Evolutionary conservation across 345 rosid genomes (phyloP), one percentile per base, ranked within the genome.

Genomic region (Anacardium occidentale): DNA sequence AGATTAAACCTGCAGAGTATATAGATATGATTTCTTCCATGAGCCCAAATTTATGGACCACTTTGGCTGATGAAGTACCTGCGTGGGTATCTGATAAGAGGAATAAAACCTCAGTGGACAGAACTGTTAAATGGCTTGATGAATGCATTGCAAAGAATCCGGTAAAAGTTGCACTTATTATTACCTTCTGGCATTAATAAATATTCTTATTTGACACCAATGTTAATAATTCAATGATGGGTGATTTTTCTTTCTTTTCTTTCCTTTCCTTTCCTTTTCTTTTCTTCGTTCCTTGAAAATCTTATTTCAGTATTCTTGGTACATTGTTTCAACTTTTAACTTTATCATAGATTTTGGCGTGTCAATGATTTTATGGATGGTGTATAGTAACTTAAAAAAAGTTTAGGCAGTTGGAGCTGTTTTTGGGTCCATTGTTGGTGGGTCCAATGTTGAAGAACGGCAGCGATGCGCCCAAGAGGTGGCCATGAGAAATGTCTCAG

Each of bases 1-100:
- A 89, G 97, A 59, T 91, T 72, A 87, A 86, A 61, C 89, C 97
- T 14, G 70, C 40, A 20, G 88, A 84, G 4, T 89, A 91, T 73
- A 74, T 85, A 88, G 83, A 86, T 66, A 71, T 87, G 85, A 86
- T 89, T 75, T 80, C 88, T 73, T 87, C 94, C 66, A 69, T 87
- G 88, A 81, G 62, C 71, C 92, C 93, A 0, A 81, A 87, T 68
- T 45, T 87, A 34, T 91, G 90, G 90, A 82, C 83, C 50, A 81
- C 86, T 72, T 81, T 89, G 85, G 92, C 93, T 22, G 94, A 91
- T 79, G 97, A 91, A 81, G 94, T 87, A 48, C 92, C 94, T 72
- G 86, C 83, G 10, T 87, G 89, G 90, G 93, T 80, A 21, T 80
- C 90, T 61, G 80, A 77, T 37, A 86, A 85, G 68, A 86, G 97